phyloP scores from a whole-genome alignment of 2,329 filamentous ascomycete species.

The Epichloe elymi region DNA sequence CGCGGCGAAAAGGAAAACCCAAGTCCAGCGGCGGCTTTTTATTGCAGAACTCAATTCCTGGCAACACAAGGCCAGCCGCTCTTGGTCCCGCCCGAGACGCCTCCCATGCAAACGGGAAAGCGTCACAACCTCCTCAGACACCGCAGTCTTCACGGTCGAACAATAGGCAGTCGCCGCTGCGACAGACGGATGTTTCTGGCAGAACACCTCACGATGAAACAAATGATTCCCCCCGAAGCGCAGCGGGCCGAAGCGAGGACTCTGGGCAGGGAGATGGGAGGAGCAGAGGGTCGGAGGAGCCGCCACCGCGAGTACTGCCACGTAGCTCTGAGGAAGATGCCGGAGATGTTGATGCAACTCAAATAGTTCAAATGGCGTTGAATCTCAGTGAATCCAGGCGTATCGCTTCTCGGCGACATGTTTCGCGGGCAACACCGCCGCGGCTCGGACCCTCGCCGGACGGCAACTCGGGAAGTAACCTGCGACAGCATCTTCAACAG shows the following conservation, averaged over 20 bases:
- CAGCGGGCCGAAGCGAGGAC: not conserved
- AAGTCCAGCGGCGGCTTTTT: slow-evolving; percentile 41
- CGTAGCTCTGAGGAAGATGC: slow-evolving; percentile 6
- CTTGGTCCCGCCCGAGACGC: slow-evolving; percentile 16
- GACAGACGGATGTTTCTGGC: not conserved
- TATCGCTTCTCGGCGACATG: slow-evolving; percentile 46
- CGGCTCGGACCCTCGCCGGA: slow-evolving; percentile 39
- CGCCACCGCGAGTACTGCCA: not conserved
- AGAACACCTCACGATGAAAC: not conserved
- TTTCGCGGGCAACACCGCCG: slow-evolving; percentile 36
- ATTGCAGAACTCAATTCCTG: slow-evolving; percentile 29
- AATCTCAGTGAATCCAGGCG: slow-evolving; percentile 73
- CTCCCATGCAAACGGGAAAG: slow-evolving; percentile 11
- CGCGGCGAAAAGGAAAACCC: slow-evolving; percentile 25
- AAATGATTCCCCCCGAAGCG: not conserved
- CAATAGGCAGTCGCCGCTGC: not conserved
- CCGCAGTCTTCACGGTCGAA: slow-evolving; percentile 2
- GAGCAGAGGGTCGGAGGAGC: not conserved
- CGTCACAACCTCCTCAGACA: not conserved
- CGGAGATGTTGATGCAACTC: slow-evolving; percentile 63
- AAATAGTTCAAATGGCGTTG: slow-evolving; percentile 87
- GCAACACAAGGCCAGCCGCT: slow-evolving; percentile 18
- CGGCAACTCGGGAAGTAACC: slow-evolving; percentile 40
- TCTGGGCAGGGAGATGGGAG: not conserved
- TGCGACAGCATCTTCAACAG: slow-evolving; percentile 59